Base-by-base conservation (phyloP, 257 asterid species). In the Solanum infundibuliforme region DNA sequence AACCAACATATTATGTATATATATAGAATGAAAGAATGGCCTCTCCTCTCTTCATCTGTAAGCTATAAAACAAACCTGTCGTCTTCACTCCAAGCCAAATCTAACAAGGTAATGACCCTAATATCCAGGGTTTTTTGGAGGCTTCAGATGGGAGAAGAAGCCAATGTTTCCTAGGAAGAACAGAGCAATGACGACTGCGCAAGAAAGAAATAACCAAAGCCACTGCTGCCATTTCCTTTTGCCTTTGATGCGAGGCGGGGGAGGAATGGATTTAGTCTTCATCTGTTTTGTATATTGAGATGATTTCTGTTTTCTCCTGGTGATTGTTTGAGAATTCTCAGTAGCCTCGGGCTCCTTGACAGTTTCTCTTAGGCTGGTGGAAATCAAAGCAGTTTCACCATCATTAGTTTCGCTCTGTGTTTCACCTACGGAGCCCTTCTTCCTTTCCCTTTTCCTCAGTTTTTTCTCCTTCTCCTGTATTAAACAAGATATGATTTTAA, bases 381-480 rank as follows among this genome's bases (percentile, higher is more conserved):
- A 91, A 88, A 89, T 90, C 77, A 91, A 84, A 29, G 87, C 89
- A 65, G 89, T 86, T 73, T 92, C 98, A 38, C 88, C 89, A 21
- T 83, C 84, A 72, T 66, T 93, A 91, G 43, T 88, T 79, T 71
- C 87, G 21, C 91, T 94, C 10, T 86, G 86, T 34, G 77, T 90
- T 9, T 95, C 98, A 5, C 90, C 77, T 83, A 85, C 89, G 7
- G 60, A 73, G 32, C 91, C 94, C 93, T 92, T 95, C 95, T 92
- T 95, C 90, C 94, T 91, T 92, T 95, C 99, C 92, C 94, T 97
- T 95, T 97, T 97, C 84, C 97, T 91, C 91, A 92, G 86, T 88
- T 94, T 95, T 95, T 94, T 97, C 93, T 96, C 99, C 87, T 93
- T 93, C 90, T 96, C 98, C 99, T 97, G 89, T 75, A 91, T 29